Evolutionary conservation across 306 rosid genomes (phyloP), one percentile per base, ranked within the genome.

Genomic region (Trifolium repens): DNA sequence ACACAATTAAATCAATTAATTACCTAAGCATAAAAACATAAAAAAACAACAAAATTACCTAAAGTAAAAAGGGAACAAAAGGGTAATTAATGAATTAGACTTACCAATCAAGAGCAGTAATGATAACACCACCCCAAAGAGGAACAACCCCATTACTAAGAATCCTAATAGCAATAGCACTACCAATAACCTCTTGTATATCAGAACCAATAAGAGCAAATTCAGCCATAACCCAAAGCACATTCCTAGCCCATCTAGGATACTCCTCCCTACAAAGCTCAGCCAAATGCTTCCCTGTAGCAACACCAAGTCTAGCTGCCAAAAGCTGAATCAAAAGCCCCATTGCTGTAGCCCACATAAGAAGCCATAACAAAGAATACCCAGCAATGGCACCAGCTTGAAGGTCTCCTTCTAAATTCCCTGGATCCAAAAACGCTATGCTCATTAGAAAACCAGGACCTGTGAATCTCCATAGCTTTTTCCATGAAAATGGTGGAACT

Each of bases 361-460:
- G 89, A 14, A 94, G 87, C 99, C 99, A 94, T 67, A 94, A 50
- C 67, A 92, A 79, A 16, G 99, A 94, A 86, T 92, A 92, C 49
- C 99, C 99, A 1, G 97, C 99, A 65, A 89, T 75, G 11, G 96
- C 99, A 16, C 99, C 99, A 1, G 99, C 89, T 76, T 94, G 99
- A 9, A 94, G 93, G 78, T 94, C 97, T 7, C 97, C 97, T 76
- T 94, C 99, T 68, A 94, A 43, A 77, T 94, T 94, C 39, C 99
- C 99, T 0, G 99, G 98, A 81, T 94, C 99, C 12, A 94, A 78
- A 69, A 94, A 94, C 10, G 98, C 98, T 46, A 94, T 92, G 79
- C 98, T 92, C 98, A 92, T 92, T 10, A 94, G 76, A 71, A 94
- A 94, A 14, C 99, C 99, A 9, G 99, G 99, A 0, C 99, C 98